phyloP scores from a whole-genome alignment of 2,329 filamentous ascomycete species.

The Diaporthe caulivora region DNA sequence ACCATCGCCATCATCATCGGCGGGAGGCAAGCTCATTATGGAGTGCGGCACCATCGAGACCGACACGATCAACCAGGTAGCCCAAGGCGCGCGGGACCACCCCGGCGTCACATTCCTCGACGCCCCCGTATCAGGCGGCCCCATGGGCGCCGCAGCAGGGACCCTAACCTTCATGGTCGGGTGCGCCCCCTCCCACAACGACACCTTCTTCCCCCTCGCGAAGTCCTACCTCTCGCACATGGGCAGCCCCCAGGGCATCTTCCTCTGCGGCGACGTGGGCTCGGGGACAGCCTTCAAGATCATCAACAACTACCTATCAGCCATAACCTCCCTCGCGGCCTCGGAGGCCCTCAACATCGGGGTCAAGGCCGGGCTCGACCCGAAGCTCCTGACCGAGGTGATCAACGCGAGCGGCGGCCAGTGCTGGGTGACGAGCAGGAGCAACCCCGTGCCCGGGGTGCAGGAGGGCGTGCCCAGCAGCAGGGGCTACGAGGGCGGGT shows the following conservation, averaged over 20 bases:
- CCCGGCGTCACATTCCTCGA: conserved; percentile 48
- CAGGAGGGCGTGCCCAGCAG: conserved; percentile 47
- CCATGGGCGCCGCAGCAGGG: conserved; percentile 49
- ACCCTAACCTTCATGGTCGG: conserved; percentile 55
- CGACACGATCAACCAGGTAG: conserved; percentile 62
- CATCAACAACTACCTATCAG: conserved; percentile 80
- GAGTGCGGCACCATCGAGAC: conserved; percentile 50
- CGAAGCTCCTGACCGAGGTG: conserved; percentile 69
- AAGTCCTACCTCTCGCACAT: conserved; percentile 71
- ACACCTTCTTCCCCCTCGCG: conserved; percentile 64
- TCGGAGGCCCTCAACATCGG: conserved; percentile 55
- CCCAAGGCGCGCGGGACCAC: conserved; percentile 64
- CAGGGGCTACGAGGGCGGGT: conserved; percentile 48
- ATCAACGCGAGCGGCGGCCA: conserved; percentile 77
- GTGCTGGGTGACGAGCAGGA: conserved; percentile 50
- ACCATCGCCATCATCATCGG: conserved; percentile 37
- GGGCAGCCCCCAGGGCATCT: conserved; percentile 59
- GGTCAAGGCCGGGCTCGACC: conserved; percentile 52
- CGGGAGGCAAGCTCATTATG: conserved; percentile 45
- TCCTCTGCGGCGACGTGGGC: conserved; percentile 73
- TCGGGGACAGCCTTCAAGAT: conserved; percentile 78
- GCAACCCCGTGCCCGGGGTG: conserved; percentile 50
- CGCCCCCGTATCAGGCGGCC: conserved; percentile 52
- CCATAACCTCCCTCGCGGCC: conserved; percentile 71
- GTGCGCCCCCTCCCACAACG: conserved; percentile 52